Conservation (phyloP, 345 rosid genomes). For the Combretum micranthum region DNA sequence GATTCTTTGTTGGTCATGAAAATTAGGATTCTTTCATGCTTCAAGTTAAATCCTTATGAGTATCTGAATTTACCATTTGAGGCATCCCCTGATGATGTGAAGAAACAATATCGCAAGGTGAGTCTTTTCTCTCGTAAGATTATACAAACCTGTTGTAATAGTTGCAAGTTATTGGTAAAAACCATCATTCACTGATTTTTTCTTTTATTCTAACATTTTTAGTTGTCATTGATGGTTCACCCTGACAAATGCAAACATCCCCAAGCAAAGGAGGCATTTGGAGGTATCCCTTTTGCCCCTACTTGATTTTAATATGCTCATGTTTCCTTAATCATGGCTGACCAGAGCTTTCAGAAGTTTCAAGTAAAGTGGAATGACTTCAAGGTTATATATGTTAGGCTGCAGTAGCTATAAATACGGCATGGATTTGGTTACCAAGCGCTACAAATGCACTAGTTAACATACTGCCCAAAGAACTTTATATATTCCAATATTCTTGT, state of each 20-base stretch:
- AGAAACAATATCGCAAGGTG: constrained; percentile 96
- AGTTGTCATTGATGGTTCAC: constrained; percentile 90
- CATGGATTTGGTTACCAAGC: background rate
- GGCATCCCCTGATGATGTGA: constrained; percentile 64
- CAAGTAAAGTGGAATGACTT: no score
- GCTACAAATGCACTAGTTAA: background rate
- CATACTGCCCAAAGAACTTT: background rate
- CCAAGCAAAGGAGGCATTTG: constrained; percentile 96
- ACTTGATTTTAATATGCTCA: background rate
- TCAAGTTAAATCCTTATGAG: constrained; percentile 95
- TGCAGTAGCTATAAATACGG: background rate
- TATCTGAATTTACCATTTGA: constrained; percentile 68
- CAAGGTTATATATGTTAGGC: no score
- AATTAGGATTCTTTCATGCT: constrained; percentile 88
- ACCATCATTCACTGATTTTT: constrained; percentile 6
- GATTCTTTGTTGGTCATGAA: background rate
- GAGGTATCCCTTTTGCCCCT: constrained; percentile 35
- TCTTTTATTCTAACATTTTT: constrained; percentile 12
- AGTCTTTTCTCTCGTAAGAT: background rate
- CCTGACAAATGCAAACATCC: constrained; percentile 99
- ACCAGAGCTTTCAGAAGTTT: no score
- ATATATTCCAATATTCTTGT: background rate
- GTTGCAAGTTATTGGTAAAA: background rate
- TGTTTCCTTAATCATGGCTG: background rate
- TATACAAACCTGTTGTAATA: background rate